These are phyloP conservation scores for Saksenaea vasiformis DNA, from an alignment of 371 early-diverging fungal species.

Conservation along the genomic window DNA sequence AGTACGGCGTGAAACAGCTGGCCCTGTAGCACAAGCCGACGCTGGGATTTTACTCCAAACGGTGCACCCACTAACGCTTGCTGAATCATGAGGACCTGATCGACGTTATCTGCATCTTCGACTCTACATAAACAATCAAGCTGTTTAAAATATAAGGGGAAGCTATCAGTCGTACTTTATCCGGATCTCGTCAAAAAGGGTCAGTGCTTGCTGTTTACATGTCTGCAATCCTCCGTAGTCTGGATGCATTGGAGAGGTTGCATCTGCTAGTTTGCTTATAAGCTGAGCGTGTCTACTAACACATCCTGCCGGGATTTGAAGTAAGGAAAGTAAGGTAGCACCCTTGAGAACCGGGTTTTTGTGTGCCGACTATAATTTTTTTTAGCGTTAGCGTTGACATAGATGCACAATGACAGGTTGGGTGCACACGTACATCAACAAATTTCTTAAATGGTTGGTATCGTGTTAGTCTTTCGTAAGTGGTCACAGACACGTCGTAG, in stretches of 20 bases:
- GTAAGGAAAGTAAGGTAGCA: conserved; percentile 27
- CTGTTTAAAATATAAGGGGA: neutral
- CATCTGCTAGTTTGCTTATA: conserved; percentile 31
- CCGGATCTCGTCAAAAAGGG: conserved; percentile 28
- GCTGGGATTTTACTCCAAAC: conserved; percentile 33
- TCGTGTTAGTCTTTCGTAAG: conserved; percentile 37
- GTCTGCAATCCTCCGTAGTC: conserved; percentile 37
- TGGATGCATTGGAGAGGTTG: conserved; percentile 48
- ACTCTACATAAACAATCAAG: conserved; percentile 17
- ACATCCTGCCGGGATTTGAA: conserved; percentile 35
- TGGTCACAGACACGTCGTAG: conserved; percentile 33
- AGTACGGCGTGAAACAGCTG: conserved; percentile 10
- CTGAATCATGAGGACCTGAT: conserved; percentile 40
- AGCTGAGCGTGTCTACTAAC: conserved; percentile 30
- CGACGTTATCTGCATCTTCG: conserved; percentile 35
- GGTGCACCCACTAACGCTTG: conserved; percentile 35
- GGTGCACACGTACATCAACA: conserved; percentile 29
- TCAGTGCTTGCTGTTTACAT: conserved; percentile 28
- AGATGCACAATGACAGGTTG: conserved; percentile 1
- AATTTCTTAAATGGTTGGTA: conserved; percentile 50
- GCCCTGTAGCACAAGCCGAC: conserved; percentile 33
- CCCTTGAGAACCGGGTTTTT: conserved; percentile 27
- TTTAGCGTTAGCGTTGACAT: neutral
- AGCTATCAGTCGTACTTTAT: conserved; percentile 16
- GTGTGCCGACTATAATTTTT: conserved; percentile 19